Evolutionary conservation across 208 protist species (phyloP).

Genomic region (Histomonas meleagridis): DNA sequence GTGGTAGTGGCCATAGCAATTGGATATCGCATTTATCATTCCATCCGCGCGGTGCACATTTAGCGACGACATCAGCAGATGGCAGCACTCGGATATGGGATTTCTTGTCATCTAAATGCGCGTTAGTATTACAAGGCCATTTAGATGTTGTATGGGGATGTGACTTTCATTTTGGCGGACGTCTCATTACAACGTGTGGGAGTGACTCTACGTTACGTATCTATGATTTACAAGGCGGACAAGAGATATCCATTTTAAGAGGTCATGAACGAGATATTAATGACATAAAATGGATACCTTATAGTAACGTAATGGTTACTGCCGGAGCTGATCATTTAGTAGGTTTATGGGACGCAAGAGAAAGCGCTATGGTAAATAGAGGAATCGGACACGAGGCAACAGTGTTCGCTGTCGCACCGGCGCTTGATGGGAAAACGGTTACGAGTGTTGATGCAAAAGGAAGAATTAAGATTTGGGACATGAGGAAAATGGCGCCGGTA

Average conservation of each 20-base stretch:
- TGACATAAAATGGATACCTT: neutral
- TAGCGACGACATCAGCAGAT: conserved; percentile 4
- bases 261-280: neutral
- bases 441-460: neutral
- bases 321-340: neutral
- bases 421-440: neutral
- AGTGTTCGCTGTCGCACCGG: neutral
- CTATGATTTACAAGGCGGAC: conserved; percentile 19
- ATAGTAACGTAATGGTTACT: neutral
- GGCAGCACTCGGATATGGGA: conserved; percentile 6
- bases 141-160: conserved; percentile 24
- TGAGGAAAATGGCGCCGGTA: neutral
- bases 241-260: neutral
- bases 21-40: neutral
- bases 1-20: neutral
- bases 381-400: neutral
- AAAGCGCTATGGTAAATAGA: conserved; percentile 2
- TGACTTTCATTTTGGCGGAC: neutral
- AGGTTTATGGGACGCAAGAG: neutral
- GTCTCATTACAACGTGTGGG: conserved; percentile 20
- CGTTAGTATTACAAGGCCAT: conserved; percentile 17
- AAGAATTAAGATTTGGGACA: neutral
- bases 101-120: neutral
- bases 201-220: conserved; percentile 36
- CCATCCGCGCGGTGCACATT: neutral